Evolutionary conservation across 2,329 filamentous ascomycete genomes (phyloP).

Genomic region (Leptographium galeiforme): DNA sequence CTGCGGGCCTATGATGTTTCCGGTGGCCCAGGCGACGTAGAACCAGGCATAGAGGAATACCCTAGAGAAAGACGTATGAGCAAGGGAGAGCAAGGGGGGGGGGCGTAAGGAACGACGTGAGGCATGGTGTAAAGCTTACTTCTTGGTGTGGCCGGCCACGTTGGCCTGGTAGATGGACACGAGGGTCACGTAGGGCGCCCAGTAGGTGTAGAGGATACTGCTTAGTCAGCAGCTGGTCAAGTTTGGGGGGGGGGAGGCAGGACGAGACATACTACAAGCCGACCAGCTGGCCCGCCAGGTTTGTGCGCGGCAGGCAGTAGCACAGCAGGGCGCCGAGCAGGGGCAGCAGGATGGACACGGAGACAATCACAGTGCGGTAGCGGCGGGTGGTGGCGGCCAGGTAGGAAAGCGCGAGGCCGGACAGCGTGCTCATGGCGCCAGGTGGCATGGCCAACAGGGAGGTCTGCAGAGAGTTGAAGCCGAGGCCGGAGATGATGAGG

Average conservation of each 20-base stretch:
- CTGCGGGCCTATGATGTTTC: slow-evolving; percentile 26
- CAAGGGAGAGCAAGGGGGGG: neutral
- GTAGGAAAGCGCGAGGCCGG: slow-evolving; percentile 11
- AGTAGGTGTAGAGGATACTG: slow-evolving; percentile 10
- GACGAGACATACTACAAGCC: slow-evolving; percentile 9
- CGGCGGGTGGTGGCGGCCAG: slow-evolving; percentile 6
- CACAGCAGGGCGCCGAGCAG: slow-evolving; percentile 22
- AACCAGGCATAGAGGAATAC: slow-evolving; percentile 10
- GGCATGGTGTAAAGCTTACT: neutral
- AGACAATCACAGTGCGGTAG: slow-evolving; percentile 13
- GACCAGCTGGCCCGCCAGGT: slow-evolving; percentile 11
- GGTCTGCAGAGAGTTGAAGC: slow-evolving; percentile 6
- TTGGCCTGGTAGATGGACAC: slow-evolving; percentile 12
- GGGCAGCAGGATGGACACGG: slow-evolving; percentile 19
- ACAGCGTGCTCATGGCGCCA: slow-evolving; percentile 10
- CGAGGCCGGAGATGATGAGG: slow-evolving; percentile 6
- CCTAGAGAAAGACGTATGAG: neutral
- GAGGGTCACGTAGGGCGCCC: slow-evolving; percentile 12
- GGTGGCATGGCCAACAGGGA: slow-evolving; percentile 8
- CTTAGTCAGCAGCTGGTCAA: neutral
- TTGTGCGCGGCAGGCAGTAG: slow-evolving; percentile 8
- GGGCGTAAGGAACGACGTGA: too few relatives aligned
- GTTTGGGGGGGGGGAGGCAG: neutral
- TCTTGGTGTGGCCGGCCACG: slow-evolving; percentile 12
- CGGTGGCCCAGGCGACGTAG: slow-evolving; percentile 21